These are phyloP conservation scores for Ophiostoma ulmi DNA, from an alignment of 2,329 filamentous ascomycete species.

Conservation along the genomic window DNA sequence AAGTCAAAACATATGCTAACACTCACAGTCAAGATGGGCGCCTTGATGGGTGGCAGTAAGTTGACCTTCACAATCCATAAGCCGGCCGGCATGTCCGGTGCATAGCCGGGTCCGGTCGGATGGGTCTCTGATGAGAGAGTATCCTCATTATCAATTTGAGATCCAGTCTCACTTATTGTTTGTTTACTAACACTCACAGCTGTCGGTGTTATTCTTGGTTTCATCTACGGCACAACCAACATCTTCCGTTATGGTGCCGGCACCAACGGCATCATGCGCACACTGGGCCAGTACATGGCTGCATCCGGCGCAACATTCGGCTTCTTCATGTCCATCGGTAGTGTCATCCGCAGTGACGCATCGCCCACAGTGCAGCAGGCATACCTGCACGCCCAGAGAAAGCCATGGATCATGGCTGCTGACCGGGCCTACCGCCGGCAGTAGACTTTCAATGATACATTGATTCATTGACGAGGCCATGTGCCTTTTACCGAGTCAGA, in stretches of 20 bases:
- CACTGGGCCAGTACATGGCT: conserved; percentile 92
- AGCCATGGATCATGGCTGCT: conserved; percentile 61
- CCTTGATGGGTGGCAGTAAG: conserved; percentile 97
- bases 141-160: not conserved
- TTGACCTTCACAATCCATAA: conserved; percentile 28
- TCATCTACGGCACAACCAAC: conserved; percentile 92
- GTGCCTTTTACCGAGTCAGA: not conserved
- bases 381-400: conserved; percentile 68
- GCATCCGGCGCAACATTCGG: conserved; percentile 94
- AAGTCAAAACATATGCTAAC: conserved; percentile 30
- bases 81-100: not conserved
- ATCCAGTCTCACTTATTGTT: not conserved
- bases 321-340: conserved; percentile 99
- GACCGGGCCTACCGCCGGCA: conserved; percentile 38
- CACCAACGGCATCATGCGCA: conserved; percentile 87
- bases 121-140: not conserved
- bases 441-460: not conserved
- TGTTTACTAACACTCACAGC: conserved; percentile 49
- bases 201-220: conserved; percentile 93
- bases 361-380: conserved; percentile 69
- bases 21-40: conserved; percentile 85
- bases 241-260: conserved; percentile 95
- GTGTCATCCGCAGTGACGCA: conserved; percentile 81
- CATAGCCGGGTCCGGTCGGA: not conserved
- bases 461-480: not conserved